phyloP scores from a whole-genome alignment of 2,329 filamentous ascomycete species.

The Septoria petroselini region DNA sequence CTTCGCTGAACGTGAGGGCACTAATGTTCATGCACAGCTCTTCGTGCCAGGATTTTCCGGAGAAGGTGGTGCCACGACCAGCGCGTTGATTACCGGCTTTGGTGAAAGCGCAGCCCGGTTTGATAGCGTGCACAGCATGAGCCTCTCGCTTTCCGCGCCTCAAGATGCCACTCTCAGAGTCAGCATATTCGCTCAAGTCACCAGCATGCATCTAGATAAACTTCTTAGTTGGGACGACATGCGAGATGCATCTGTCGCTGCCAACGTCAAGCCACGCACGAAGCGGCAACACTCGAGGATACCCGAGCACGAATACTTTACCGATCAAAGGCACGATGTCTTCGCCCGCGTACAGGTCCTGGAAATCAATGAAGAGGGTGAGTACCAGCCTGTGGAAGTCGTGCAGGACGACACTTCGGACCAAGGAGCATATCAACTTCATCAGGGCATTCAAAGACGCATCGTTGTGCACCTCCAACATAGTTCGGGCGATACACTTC shows the following conservation, averaged over 20 bases:
- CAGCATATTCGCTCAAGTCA: conserved; percentile 87
- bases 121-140: conserved; percentile 98
- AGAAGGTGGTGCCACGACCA: conserved; percentile 85
- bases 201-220: conserved; percentile 92
- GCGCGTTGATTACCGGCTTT: conserved; percentile 89
- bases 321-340: conserved; percentile 89
- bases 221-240: conserved; percentile 98
- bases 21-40: conserved; percentile 92
- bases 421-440: conserved; percentile 86
- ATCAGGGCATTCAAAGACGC: conserved; percentile 87
- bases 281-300: conserved; percentile 63
- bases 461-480: conserved; percentile 87
- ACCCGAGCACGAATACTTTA: conserved; percentile 87
- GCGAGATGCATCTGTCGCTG: conserved; percentile 65
- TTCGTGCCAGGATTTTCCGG: conserved; percentile 89
- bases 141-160: conserved; percentile 74
- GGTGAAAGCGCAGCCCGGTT: conserved; percentile 90
- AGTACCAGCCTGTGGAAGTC: conserved; percentile 90
- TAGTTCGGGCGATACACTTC: conserved; percentile 80
- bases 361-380: conserved; percentile 85
- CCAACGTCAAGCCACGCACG: conserved; percentile 49
- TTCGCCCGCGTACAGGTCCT: conserved; percentile 84
- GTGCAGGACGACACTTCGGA: conserved; percentile 81
- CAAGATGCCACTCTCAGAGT: conserved; percentile 74
- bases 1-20: conserved; percentile 92